Evolutionary conservation across 192 early-diverging fungal genomes (phyloP), one percentile per base, ranked within the genome.

Genomic region (Glomus cerebriforme): DNA sequence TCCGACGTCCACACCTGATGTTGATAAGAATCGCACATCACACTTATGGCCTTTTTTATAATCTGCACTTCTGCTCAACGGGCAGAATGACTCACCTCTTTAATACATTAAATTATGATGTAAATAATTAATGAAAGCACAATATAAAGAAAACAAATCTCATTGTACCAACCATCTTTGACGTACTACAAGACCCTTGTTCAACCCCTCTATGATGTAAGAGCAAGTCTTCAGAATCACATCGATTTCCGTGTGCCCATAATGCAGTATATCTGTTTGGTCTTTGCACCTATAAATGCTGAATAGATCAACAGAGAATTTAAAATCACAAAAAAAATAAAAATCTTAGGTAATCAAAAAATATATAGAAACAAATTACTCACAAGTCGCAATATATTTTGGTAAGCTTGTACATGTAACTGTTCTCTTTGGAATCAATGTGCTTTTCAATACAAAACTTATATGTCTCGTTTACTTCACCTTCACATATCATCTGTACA

Each of bases 311-410:
- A 43, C 43, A 71, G 43, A 75, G 60, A 27, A 78, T 34, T 0
- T 60, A 78, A 67, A 78, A 10, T 63, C 31, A 76, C 58, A 67
- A 78, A n/a, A n/a, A n/a, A n/a, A n/a, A n/a, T n/a, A n/a, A n/a
- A n/a, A n/a, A n/a, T n/a, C n/a, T n/a, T 78, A 64, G 67, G 45
- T 4, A 27, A 67, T 67, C 26, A 13, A 64, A 78, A 35, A 60
- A 43, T 76, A 43, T 34, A 37, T 49, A 78, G 66, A 13, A 68
- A 68, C 27, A 67, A 78, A 37, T 64, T 78, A 64, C 76, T 67
- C 59, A 77, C 76, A 77, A 78, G 49, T 78, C 59, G 19, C 24
- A 15, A 78, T 78, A 78, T 64, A 78, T 78, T 78, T 78, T 78
- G n/a, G 29, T 78, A 32, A 78, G 34, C 35, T 67, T 78, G 47